Evolutionary conservation across 1,139 yeast genomes (phyloP).

Genomic region (Geotrichum cucujoidarum): DNA sequence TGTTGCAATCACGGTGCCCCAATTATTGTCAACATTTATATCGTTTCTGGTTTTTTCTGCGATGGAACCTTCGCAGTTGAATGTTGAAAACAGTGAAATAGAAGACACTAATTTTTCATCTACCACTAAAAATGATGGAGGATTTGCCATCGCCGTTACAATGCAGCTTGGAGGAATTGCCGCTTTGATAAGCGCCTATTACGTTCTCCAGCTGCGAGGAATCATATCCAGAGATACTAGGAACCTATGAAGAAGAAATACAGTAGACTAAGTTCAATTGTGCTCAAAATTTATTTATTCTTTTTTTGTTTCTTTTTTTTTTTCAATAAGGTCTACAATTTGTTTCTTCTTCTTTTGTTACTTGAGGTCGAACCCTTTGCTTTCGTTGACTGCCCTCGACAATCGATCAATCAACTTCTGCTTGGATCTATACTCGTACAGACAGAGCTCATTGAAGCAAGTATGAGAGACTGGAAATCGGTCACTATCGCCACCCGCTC

Average conservation of each 20-base stretch:
- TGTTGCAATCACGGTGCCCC: conserved; percentile 40
- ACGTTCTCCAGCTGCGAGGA: conserved; percentile 26
- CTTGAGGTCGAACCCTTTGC: conserved; percentile 81
- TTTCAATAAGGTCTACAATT: too few species aligned
- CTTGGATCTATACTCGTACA: conserved; percentile 57
- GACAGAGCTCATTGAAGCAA: conserved; percentile 82
- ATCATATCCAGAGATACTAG: too few species aligned
- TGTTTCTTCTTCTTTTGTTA: conserved; percentile 28
- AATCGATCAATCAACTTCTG: conserved; percentile 55
- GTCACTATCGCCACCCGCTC: conserved; percentile 49
- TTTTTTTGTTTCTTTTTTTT: neutral
- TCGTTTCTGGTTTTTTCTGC: conserved; percentile 37
- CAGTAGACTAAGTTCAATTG: neutral
- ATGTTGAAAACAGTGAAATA: conserved; percentile 15
- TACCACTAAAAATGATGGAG: conserved; percentile 34
- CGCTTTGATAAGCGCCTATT: conserved; percentile 36
- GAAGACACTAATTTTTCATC: conserved; percentile 17
- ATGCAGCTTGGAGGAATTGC: conserved; percentile 37
- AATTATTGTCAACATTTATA: conserved; percentile 39
- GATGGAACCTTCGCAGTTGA: conserved; percentile 23
- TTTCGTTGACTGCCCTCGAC: conserved; percentile 61
- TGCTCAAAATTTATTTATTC: neutral
- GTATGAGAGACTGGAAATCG: conserved; percentile 85
- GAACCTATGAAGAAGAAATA: neutral
- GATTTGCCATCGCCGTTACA: conserved; percentile 37